Evolutionary conservation across 179 eudicot genomes (phyloP), one percentile per base, ranked within the genome.

Genomic region (Actinidia chinensis): DNA sequence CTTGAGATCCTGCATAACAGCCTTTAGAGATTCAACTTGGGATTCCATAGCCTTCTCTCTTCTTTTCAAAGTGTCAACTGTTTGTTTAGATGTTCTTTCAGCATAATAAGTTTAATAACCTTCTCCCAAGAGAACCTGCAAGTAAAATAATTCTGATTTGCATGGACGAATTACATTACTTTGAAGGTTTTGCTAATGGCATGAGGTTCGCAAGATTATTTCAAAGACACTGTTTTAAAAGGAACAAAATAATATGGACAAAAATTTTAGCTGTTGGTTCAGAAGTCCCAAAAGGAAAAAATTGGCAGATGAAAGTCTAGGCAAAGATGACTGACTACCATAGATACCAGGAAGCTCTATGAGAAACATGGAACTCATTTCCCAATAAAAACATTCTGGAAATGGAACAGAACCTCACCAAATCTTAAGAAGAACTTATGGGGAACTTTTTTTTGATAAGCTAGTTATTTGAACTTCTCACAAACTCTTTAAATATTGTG

Each of bases 31-130:
- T 60, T 89, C 90, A 58, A 91, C 85, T 78, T 96, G 97, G 25
- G 91, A 78, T 69, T 91, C 91, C 82, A 96, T 83, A 40, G 80
- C 78, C 65, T 89, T 89, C 74, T 91, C 96, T 85, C 99, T 90
- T 85, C 99, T 91, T 78, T 86, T 91, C 55, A 96, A 85, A 75
- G 94, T 94, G 77, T 94, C 98, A 78, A 81, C 68, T 20, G 98
- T 92, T 83, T 96, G 99, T 81, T 92, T 96, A 61, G 97, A 86
- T 74, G 97, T 90, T 87, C 98, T 87, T 43, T 96, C 97, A 25
- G 92, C 97, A 82, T 90, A 92, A 82, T n/a, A n/a, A n/a, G n/a
- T n/a, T n/a, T n/a, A n/a, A n/a, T 96, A 90, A 60, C 92, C 92
- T 84, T 91, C 99, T 61, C 99, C 99, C 63, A 96, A 77, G 40